Conservation (phyloP, 2,329 filamentous ascomycete genomes). For the Leptographium radiaticola region DNA sequence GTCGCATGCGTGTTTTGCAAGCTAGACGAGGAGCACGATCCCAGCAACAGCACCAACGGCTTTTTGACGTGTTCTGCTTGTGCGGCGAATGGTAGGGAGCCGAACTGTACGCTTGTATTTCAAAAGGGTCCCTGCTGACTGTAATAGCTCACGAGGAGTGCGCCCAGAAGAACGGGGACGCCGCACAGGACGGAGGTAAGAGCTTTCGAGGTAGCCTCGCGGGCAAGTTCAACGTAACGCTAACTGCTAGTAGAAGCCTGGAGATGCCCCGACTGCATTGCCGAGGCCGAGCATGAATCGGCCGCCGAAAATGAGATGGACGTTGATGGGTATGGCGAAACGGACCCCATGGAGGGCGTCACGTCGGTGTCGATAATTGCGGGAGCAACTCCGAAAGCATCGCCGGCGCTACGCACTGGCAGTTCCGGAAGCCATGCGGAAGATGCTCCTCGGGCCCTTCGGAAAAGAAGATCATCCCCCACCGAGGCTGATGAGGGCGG, state of each 20-base stretch:
- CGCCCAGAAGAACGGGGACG: conserved; percentile 56
- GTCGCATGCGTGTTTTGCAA: conserved; percentile 59
- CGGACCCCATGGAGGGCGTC: background rate
- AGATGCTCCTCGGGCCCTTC: conserved; percentile 57
- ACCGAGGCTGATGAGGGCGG: conserved; percentile 45
- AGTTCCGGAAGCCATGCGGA: conserved; percentile 66
- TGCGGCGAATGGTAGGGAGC: conserved; percentile 63
- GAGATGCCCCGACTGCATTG: conserved; percentile 38
- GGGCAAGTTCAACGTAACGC: background rate
- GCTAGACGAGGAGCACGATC: conserved; percentile 70
- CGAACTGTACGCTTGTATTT: background rate
- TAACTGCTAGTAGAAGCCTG: conserved; percentile 23
- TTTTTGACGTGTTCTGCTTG: conserved; percentile 68
- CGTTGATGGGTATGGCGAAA: conserved; percentile 1
- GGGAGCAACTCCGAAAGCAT: conserved; percentile 40
- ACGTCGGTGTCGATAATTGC: conserved; percentile 11
- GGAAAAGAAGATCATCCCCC: conserved; percentile 76
- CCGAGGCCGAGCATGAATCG: conserved; percentile 18
- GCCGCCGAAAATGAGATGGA: conserved; percentile 13
- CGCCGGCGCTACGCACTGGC: conserved; percentile 53
- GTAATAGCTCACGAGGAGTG: conserved; percentile 78
- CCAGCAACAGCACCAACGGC: conserved; percentile 66
- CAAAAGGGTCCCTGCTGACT: conserved; percentile 21
- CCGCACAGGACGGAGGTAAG: conserved; percentile 52
- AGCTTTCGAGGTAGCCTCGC: conserved; percentile 7